Percentiles rank a stretch among this genome's conserved stretches.
Evolutionary conservation across 331 rosid genomes (phyloP).

Genomic region (Saraca asoca): DNA sequence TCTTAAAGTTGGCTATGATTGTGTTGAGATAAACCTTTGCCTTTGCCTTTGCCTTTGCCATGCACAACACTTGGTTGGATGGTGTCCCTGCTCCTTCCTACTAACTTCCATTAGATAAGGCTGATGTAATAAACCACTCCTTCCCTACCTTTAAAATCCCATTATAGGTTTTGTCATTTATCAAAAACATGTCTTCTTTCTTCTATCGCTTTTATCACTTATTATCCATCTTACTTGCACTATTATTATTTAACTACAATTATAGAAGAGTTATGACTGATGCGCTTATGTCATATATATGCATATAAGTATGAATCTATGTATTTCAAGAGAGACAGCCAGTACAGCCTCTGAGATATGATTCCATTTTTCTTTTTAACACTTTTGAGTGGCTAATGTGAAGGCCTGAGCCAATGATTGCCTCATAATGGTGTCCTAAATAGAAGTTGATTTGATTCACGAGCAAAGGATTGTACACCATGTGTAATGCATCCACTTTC

Average conservation of each 20-base stretch:
- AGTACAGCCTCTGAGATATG: too few species aligned
- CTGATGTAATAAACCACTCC: constrained; percentile 53
- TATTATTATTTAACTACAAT: constrained; percentile 8
- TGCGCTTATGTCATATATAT: too few species aligned
- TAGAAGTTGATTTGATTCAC: constrained; percentile 36
- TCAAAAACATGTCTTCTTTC: constrained; percentile 25
- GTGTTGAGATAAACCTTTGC: constrained; percentile 36
- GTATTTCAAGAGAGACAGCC: too few species aligned
- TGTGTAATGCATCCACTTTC: constrained; percentile 47
- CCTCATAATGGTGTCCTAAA: constrained; percentile 24
- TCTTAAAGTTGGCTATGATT: constrained; percentile 42
- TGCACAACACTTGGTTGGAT: constrained; percentile 47
- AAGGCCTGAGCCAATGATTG: constrained; percentile 43
- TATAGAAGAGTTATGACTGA: too few species aligned
- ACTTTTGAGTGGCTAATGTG: constrained; percentile 29
- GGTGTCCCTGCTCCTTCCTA: constrained; percentile 30
- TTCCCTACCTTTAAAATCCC: constrained; percentile 29
- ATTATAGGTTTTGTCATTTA: constrained; percentile 33
- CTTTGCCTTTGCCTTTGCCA: constrained; percentile 18
- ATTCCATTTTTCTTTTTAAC: too few species aligned
- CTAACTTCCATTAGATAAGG: constrained; percentile 40
- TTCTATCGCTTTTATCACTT: constrained; percentile 24
- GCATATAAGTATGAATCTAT: too few species aligned
- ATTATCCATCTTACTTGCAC: constrained; percentile 5
- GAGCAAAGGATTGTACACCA: constrained; percentile 18